Evolutionary conservation across 345 rosid species (phyloP).

Genomic region (Gossypium mustelinum): DNA sequence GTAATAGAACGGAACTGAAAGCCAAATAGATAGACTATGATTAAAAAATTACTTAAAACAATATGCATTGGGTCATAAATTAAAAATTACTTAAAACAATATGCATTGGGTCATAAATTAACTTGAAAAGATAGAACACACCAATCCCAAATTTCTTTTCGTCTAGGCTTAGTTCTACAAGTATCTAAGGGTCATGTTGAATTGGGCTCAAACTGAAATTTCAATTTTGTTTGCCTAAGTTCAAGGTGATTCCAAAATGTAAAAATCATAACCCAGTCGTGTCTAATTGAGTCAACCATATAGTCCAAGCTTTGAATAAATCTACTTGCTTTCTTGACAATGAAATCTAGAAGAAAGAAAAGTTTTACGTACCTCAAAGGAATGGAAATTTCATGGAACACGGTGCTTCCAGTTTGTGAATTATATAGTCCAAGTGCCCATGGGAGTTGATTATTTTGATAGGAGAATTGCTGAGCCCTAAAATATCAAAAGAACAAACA

Average conservation of each 20-base stretch:
- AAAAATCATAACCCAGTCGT: too few species aligned
- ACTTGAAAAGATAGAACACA: too few species aligned
- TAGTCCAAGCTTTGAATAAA: not conserved
- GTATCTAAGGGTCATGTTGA: too few species aligned
- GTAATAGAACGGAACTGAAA: not conserved
- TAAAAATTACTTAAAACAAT: too few species aligned
- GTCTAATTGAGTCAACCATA: not conserved
- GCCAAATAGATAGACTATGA: not conserved
- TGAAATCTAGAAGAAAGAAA: not conserved
- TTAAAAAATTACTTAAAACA: too few species aligned
- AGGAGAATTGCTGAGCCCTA: constrained; percentile 5
- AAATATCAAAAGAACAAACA: not conserved
- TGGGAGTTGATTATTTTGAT: not conserved
- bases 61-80: too few species aligned
- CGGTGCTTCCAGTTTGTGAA: not conserved
- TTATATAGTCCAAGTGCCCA: not conserved
- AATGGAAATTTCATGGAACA: not conserved
- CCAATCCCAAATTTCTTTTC: too few species aligned
- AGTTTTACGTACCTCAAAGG: not conserved
- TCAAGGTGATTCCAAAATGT: too few species aligned
- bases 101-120: too few species aligned
- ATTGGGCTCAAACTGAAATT: too few species aligned
- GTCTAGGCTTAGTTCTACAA: too few species aligned
- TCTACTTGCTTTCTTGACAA: not conserved
- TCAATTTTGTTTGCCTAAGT: too few species aligned